Conservation (phyloP, 2,329 filamentous ascomycete genomes). For the Aspergillus fischeri region DNA sequence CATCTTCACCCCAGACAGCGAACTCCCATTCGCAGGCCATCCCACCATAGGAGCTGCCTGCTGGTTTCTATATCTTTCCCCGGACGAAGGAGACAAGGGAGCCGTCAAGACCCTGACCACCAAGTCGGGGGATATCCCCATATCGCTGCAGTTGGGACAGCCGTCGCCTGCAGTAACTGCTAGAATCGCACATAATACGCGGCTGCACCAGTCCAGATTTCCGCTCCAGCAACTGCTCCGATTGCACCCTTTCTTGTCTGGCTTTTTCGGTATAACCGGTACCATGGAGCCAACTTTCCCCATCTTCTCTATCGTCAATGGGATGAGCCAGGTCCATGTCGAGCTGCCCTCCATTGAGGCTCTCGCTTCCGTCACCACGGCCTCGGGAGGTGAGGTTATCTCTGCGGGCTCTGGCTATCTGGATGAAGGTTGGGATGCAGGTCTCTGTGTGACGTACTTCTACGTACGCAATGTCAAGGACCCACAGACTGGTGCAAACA, state of each 20-base stretch:
- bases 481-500: constrained; percentile 47
- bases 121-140: constrained; percentile 55
- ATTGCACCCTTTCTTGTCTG: constrained; percentile 22
- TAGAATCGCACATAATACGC: constrained; percentile 34
- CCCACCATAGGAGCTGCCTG: constrained; percentile 55
- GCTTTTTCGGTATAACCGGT: constrained; percentile 14
- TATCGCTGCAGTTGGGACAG: constrained; percentile 24
- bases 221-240: constrained; percentile 19
- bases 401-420: constrained; percentile 17
- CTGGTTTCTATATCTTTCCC: constrained; percentile 36
- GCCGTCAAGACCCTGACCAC: constrained; percentile 43
- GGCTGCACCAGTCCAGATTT: constrained; percentile 28
- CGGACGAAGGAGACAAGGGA: constrained; percentile 5
- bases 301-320: constrained; percentile 36
- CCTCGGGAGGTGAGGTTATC: constrained; percentile 21
- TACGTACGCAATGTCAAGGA: constrained; percentile 49
- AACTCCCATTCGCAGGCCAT: constrained; percentile 57
- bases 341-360: constrained; percentile 57
- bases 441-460: constrained; percentile 28
- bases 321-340: constrained; percentile 59
- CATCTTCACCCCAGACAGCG: constrained; percentile 50
- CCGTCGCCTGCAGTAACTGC: constrained; percentile 13
- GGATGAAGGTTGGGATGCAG: constrained; percentile 29
- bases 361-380: constrained; percentile 41
- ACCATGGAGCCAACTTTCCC: constrained; percentile 18